A percentile compares a stretch with the other conserved stretches of the same genome.
Conservation (phyloP, 768 basidiomycete species). For the Naganishia friedmannii region DNA sequence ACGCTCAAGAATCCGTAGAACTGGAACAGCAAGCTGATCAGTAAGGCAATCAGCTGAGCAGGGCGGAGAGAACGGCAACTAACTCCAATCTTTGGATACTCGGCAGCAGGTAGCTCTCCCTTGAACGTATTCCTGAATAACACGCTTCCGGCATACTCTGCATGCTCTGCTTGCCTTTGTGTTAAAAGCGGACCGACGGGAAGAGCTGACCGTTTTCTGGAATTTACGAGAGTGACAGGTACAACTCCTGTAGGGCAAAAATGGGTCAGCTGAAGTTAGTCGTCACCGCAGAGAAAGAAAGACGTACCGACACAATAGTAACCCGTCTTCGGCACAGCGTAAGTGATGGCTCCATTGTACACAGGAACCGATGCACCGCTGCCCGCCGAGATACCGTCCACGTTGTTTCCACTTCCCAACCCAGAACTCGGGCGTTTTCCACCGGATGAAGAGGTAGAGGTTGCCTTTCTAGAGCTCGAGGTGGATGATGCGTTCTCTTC, state of each 20-base stretch:
- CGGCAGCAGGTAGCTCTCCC: slow-evolving; percentile 82
- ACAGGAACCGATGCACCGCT: slow-evolving; percentile 30
- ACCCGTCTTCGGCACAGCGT: slow-evolving; percentile 78
- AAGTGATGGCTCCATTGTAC: slow-evolving; percentile 74
- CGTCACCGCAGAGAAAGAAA: too few relatives aligned
- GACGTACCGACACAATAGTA: slow-evolving; percentile 90
- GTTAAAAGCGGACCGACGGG: neutral
- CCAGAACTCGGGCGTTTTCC: slow-evolving; percentile 21
- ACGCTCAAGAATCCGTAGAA: slow-evolving; percentile 84
- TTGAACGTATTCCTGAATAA: slow-evolving; percentile 83
- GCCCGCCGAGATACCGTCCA: neutral
- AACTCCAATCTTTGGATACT: slow-evolving; percentile 96
- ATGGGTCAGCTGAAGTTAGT: neutral
- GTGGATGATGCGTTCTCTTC: neutral
- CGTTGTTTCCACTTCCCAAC: neutral
- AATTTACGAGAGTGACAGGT: slow-evolving; percentile 74
- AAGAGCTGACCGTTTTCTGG: slow-evolving; percentile 44
- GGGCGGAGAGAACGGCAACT: slow-evolving; percentile 42
- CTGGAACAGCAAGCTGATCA: slow-evolving; percentile 53
- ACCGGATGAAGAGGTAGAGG: slow-evolving; percentile 1
- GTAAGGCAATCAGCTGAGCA: neutral
- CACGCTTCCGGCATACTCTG: slow-evolving; percentile 72
- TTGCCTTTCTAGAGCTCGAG: slow-evolving; percentile 9
- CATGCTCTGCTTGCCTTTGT: slow-evolving; percentile 60
- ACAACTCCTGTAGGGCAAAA: slow-evolving; percentile 63